Conservation (phyloP, 1,284 basidiomycete species). For the Ganoderma lingzhi region DNA sequence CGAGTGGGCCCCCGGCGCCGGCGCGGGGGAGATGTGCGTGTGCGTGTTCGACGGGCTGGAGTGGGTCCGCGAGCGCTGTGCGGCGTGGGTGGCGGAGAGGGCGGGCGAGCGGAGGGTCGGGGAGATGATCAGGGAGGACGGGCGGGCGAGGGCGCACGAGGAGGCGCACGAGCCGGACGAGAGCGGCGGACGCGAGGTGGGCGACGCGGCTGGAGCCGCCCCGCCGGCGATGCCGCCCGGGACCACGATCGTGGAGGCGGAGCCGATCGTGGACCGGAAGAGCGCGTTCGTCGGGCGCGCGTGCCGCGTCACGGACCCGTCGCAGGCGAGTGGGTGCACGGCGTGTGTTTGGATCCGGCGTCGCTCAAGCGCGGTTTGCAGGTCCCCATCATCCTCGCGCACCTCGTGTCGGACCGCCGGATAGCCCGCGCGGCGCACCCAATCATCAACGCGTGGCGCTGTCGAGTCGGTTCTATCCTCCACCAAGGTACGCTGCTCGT, state of each 20-base stretch:
- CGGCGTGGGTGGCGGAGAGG: constrained; percentile 75
- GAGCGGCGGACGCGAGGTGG: constrained; percentile 13
- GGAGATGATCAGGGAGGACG: constrained; percentile 67
- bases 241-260: constrained; percentile 70
- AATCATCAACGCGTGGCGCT: constrained; percentile 89
- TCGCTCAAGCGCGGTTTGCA: too few relatives aligned
- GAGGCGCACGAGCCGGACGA: constrained; percentile 16
- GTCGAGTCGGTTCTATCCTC: constrained; percentile 68
- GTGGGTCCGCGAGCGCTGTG: constrained; percentile 73
- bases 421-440: constrained; percentile 87
- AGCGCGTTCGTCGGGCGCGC: constrained; percentile 87
- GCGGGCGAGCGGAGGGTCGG: constrained; percentile 63
- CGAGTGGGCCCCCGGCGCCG: constrained; percentile 74
- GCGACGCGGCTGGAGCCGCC: constrained; percentile 29
- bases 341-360: too few relatives aligned
- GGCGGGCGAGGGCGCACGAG: constrained; percentile 40
- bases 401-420: constrained; percentile 77
- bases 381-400: constrained; percentile 77
- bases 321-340: too few relatives aligned
- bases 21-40: too few relatives aligned
- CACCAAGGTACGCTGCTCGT: constrained; percentile 68
- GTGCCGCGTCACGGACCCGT: constrained; percentile 79
- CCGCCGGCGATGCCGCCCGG: constrained; percentile 60
- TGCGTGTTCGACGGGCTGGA: constrained; percentile 91
- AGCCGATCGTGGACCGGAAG: constrained; percentile 85